phyloP scores from a whole-genome alignment of 352 stramenopile species.

The Pythium rishiriense region DNA sequence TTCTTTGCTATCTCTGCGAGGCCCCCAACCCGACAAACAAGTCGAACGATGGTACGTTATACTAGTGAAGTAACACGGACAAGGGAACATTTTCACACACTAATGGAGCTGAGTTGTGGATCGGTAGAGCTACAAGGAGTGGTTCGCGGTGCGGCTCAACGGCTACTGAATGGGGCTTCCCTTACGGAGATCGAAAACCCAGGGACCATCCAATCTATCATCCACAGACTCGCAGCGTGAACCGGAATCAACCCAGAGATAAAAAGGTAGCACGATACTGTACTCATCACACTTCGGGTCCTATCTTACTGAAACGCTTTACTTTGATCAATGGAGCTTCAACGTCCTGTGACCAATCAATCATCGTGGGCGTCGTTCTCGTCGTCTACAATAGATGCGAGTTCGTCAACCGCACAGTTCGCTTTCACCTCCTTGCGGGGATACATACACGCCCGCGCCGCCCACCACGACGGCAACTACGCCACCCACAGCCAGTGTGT shows the following conservation, averaged over 20 bases:
- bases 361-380: slow-evolving; percentile 2
- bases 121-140: too few relatives aligned
- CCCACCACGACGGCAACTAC: neutral
- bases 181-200: too few relatives aligned
- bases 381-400: slow-evolving; percentile 23
- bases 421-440: neutral
- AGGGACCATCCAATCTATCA: too few relatives aligned
- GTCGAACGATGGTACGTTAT: neutral
- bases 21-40: neutral
- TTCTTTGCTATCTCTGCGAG: neutral
- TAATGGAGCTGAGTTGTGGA: too few relatives aligned
- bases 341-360: neutral
- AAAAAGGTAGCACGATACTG: neutral
- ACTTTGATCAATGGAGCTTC: neutral
- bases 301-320: neutral
- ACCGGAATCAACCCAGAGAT: too few relatives aligned
- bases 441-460: neutral
- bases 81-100: too few relatives aligned
- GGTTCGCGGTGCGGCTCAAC: too few relatives aligned
- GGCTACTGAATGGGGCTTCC: too few relatives aligned
- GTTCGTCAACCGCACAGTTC: slow-evolving; percentile 8
- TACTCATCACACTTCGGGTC: neutral
- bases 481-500: neutral
- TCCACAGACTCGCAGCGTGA: too few relatives aligned
- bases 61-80: neutral